These are phyloP conservation scores for Thuja plicata DNA, from an alignment of 83 land plant genomes.

Conservation along the genomic window DNA sequence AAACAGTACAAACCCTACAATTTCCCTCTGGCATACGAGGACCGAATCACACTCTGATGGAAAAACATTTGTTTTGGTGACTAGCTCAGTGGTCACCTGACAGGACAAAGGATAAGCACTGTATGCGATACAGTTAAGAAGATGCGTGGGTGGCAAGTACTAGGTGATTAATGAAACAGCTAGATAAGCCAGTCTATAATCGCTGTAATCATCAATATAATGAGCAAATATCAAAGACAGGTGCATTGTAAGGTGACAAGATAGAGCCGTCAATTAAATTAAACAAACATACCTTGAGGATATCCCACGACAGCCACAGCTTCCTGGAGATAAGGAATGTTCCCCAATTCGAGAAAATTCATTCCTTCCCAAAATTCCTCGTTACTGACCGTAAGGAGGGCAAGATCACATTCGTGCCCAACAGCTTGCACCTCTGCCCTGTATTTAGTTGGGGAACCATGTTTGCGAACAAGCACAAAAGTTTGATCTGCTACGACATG, in stretches of 20 bases:
- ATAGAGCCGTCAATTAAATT: background rate
- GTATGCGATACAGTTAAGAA: background rate
- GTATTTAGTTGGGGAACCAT: conserved; percentile 88
- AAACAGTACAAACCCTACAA: background rate
- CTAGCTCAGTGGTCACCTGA: conserved; percentile 1
- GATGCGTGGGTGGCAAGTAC: background rate
- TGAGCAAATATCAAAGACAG: background rate
- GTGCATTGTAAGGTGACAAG: background rate
- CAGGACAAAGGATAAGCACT: background rate
- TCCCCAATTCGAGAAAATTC: conserved; percentile 75
- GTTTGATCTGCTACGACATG: conserved; percentile 97
- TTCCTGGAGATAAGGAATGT: conserved; percentile 86
- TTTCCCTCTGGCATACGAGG: background rate
- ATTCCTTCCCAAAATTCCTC: conserved; percentile 94
- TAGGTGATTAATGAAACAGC: background rate
- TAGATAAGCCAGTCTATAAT: background rate
- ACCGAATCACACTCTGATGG: background rate
- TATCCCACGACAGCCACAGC: conserved; percentile 98
- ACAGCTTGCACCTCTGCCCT: conserved; percentile 86
- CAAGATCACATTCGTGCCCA: conserved; percentile 96
- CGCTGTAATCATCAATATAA: background rate
- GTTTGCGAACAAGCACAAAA: conserved; percentile 89
- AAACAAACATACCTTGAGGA: conserved; percentile 74
- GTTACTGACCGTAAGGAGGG: conserved; percentile 72
- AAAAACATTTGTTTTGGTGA: conserved; percentile 4